phyloP scores from a whole-genome alignment of 768 basidiomycete genomes.

The Boletus sp. region DNA sequence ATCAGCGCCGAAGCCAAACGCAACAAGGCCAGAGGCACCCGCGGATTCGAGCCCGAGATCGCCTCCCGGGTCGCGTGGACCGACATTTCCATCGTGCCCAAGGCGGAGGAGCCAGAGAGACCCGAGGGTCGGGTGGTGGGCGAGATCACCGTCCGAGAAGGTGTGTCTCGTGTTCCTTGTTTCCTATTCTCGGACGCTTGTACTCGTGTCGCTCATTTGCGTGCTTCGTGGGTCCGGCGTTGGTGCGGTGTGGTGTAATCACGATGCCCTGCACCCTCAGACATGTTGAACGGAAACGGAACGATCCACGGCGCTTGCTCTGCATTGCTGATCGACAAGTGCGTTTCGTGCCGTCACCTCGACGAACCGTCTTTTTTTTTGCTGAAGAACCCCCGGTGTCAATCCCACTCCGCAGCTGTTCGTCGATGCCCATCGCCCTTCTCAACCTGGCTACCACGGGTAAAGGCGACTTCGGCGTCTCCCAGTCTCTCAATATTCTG shows the following conservation, averaged over 20 bases:
- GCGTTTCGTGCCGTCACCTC: conserved; percentile 12
- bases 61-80: conserved; percentile 31
- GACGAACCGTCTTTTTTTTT: background rate
- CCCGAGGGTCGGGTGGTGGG: conserved; percentile 45
- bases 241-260: no score
- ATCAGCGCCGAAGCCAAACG: conserved; percentile 9
- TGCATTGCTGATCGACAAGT: conserved; percentile 55
- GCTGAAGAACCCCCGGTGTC: no score
- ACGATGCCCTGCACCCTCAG: conserved; percentile 25
- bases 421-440: conserved; percentile 46
- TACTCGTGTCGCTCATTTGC: background rate
- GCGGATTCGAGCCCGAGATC: conserved; percentile 25
- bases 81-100: conserved; percentile 43
- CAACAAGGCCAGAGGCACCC: conserved; percentile 7
- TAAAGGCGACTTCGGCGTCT: conserved; percentile 38
- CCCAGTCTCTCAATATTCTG: conserved; percentile 50
- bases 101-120: conserved; percentile 44
- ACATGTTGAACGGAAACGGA: conserved; percentile 53
- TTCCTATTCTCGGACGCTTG: no score
- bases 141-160: conserved; percentile 43
- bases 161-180: conserved; percentile 22
- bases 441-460: conserved; percentile 27
- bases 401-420: conserved; percentile 38
- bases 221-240: background rate
- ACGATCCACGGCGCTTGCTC: conserved; percentile 56